Percentiles rank a stretch among this genome's conserved stretches.
These are phyloP conservation scores for Fusarium virguliforme DNA, from an alignment of 2,329 filamentous ascomycete species.

Conservation along the genomic window DNA sequence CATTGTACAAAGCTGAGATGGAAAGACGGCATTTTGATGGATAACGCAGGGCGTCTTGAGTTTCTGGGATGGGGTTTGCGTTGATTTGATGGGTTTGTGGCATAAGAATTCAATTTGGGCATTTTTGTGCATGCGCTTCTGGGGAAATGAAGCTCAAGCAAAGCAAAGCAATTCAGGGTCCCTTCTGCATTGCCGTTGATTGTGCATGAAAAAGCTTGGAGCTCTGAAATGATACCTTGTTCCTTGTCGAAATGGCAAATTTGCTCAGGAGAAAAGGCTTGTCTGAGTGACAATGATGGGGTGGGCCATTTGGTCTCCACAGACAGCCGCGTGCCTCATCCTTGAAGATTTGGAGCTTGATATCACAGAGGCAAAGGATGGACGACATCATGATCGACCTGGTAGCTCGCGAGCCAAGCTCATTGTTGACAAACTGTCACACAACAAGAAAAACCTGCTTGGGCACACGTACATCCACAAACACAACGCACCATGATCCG, in stretches of 20 bases:
- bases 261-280: background rate
- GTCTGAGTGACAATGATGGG: constrained; percentile 9
- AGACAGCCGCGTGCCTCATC: constrained; percentile 25
- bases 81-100: constrained; percentile 21
- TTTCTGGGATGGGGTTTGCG: constrained; percentile 17
- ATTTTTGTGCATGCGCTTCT: constrained; percentile 4
- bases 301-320: background rate
- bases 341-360: background rate
- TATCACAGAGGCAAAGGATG: background rate
- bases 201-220: constrained; percentile 16
- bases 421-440: constrained; percentile 1
- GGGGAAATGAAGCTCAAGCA: background rate
- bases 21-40: constrained; percentile 19
- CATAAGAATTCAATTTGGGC: constrained; percentile 20
- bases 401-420: background rate
- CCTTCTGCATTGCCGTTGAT: constrained; percentile 34
- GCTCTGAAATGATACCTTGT: constrained; percentile 31
- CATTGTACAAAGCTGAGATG: constrained; percentile 42
- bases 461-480: background rate
- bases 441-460: constrained; percentile 14
- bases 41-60: constrained; percentile 42
- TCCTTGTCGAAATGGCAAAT: constrained; percentile 21
- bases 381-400: constrained; percentile 11
- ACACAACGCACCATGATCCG: constrained; percentile 6
- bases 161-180: background rate